Evolutionary conservation across 768 basidiomycete species (phyloP), one percentile per base, ranked within the genome.

Genomic region (Leucocoprinus leucothites): DNA sequence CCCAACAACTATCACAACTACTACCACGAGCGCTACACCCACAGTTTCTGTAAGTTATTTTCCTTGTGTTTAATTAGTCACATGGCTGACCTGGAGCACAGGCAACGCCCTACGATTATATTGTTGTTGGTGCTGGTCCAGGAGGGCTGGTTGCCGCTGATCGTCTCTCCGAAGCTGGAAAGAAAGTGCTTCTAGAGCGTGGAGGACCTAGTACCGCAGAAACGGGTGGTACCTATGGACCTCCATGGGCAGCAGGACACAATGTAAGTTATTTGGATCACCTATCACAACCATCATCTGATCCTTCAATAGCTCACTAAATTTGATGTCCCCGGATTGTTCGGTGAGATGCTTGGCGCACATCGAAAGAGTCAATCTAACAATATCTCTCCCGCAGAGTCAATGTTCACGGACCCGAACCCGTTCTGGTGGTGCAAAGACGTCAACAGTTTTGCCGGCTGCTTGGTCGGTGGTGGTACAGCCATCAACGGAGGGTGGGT

Each of bases 391-490:
- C 26, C 31, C 45, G 24, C 34, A 76, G 82, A 86, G 68, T 78
- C 81, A 36, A 80, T 85, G 80, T 86, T 86, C 69, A 72, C 76
- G 16, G 82, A 83, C 51, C 63, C 70, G 35, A 75, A 82, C 59
- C 70, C 74, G 1, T 85, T 74, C 67, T 86, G 79, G 78, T 86
- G 82, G 82, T 86, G 84, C 69, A 83, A 81, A 67, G 84, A 85
- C 65, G 69, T 84, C 56, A 82, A 72, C 22, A 76, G 79, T 25
- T 86, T 84, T 64, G 85, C 84, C 21, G 85, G 83, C 28, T 86
- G 84, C 64, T 64, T 85, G 34, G 63, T 85, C n/a, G 85, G 85
- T 56, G 85, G 85, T 18, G 85, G 84, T 38, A 81, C 80, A 6
- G 74, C 83, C 2, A 73, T 86, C 61, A 85, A 86, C 64, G 85